Conservation (phyloP, 805 yeast genomes). For the Candida parachauliodes region DNA sequence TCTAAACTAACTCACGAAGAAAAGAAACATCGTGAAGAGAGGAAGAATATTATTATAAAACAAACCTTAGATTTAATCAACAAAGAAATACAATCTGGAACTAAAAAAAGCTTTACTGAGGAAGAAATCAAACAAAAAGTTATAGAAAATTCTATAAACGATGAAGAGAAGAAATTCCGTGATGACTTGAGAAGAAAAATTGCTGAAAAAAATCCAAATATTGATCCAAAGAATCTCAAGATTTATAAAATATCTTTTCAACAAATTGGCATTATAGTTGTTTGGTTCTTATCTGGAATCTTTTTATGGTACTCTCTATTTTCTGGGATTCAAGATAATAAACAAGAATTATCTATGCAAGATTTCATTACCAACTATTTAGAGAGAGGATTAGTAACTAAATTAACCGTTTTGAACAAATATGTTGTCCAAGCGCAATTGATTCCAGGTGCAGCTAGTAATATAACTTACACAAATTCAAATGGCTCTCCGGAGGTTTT, state of each 20-base stretch:
- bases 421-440: conserved; percentile 68
- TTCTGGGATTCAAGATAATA: background rate
- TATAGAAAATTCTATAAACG: background rate
- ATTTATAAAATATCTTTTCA: conserved; percentile 21
- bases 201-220: conserved; percentile 25
- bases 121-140: background rate
- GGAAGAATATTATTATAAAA: background rate
- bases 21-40: background rate
- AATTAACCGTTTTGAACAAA: conserved; percentile 69
- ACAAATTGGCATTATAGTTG: conserved; percentile 9
- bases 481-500: conserved; percentile 47
- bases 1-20: no score
- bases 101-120: background rate
- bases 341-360: conserved; percentile 56
- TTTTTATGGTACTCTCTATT: conserved; percentile 8
- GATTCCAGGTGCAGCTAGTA: conserved; percentile 41
- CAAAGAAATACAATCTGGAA: background rate
- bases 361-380: conserved; percentile 80
- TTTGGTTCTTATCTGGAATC: conserved; percentile 7
- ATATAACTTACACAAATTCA: conserved; percentile 35
- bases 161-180: conserved; percentile 11
- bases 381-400: conserved; percentile 74
- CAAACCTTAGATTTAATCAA: background rate
- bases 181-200: conserved; percentile 31
- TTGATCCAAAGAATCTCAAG: conserved; percentile 28